Conservation (phyloP, 805 yeast genomes). For the Isabelozyma gotoi region DNA sequence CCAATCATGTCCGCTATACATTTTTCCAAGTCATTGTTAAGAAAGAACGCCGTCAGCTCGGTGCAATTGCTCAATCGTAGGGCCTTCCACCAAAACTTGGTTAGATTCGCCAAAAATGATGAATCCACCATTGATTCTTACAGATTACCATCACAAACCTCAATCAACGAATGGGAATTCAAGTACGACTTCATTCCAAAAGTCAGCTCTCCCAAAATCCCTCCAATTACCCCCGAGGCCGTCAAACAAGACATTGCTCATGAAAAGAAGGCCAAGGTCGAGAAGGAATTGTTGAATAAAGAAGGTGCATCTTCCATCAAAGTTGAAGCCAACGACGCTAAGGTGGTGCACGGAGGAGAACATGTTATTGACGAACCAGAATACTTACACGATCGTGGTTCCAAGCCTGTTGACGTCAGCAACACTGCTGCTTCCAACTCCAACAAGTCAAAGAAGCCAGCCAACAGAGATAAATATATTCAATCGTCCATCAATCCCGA, state of each 20-base stretch:
- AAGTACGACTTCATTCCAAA: slow-evolving; percentile 46
- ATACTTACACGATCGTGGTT: slow-evolving; percentile 36
- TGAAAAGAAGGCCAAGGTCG: slow-evolving; percentile 36
- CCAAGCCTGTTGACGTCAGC: slow-evolving; percentile 33
- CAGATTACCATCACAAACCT: slow-evolving; percentile 48
- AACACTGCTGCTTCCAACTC: slow-evolving; percentile 8
- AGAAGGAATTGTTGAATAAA: slow-evolving; percentile 33
- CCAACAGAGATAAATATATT: slow-evolving; percentile 39
- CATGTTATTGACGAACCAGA: slow-evolving; percentile 37
- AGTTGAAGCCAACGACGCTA: slow-evolving; percentile 44
- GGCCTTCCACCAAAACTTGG: slow-evolving; percentile 3
- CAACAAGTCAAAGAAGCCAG: slow-evolving; percentile 24
- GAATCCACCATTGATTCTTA: slow-evolving; percentile 57
- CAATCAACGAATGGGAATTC: slow-evolving; percentile 51
- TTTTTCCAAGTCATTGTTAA: not conserved
- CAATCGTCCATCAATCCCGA: slow-evolving; percentile 42
- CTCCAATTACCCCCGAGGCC: slow-evolving; percentile 48
- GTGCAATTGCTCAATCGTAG: not conserved
- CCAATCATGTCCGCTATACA: not conserved
- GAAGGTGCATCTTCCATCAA: slow-evolving; percentile 36
- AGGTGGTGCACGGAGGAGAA: slow-evolving; percentile 45
- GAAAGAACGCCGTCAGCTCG: not conserved
- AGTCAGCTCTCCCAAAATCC: slow-evolving; percentile 39
- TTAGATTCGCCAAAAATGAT: slow-evolving; percentile 50
- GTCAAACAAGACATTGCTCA: slow-evolving; percentile 50